phyloP scores from a whole-genome alignment of 345 rosid genomes.

The Eucalyptus lansdowneana region DNA sequence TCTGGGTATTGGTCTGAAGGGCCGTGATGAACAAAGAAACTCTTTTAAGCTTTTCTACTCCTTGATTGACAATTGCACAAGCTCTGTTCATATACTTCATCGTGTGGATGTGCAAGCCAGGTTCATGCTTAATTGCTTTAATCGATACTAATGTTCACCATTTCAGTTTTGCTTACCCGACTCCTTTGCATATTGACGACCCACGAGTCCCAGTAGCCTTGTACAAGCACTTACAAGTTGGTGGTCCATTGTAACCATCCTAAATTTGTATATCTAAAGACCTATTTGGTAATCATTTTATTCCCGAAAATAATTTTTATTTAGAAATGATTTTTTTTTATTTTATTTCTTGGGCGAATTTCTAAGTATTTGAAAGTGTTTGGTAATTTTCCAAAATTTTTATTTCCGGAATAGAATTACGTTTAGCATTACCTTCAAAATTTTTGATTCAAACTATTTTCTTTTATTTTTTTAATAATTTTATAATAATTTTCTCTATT shows the following conservation, averaged over 20 bases:
- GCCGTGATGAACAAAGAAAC: not conserved
- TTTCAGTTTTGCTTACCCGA: not conserved
- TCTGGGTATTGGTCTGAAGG: not conserved
- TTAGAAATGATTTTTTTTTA: too few relatives aligned
- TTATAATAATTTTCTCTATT: too few relatives aligned
- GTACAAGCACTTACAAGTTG: not conserved
- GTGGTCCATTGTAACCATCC: not conserved
- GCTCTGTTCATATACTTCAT: not conserved
- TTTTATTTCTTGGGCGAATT: rapidly evolving
- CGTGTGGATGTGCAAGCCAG: not conserved
- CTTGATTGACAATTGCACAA: not conserved
- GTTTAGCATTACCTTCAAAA: too few relatives aligned
- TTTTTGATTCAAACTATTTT: too few relatives aligned
- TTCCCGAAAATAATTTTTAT: too few relatives aligned
- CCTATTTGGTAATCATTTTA: rapidly evolving
- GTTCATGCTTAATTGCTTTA: not conserved
- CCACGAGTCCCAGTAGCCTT: not conserved
- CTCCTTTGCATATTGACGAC: not conserved
- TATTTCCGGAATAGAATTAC: rapidly evolving
- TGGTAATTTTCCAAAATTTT: rapidly evolving
- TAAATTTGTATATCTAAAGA: not conserved
- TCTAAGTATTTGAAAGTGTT: too few relatives aligned
- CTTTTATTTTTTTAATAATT: too few relatives aligned
- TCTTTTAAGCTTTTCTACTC: not conserved
- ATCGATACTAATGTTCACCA: not conserved